Conservation (phyloP, 148 eudicot genomes). For the Vaccinium myrtillus region DNA sequence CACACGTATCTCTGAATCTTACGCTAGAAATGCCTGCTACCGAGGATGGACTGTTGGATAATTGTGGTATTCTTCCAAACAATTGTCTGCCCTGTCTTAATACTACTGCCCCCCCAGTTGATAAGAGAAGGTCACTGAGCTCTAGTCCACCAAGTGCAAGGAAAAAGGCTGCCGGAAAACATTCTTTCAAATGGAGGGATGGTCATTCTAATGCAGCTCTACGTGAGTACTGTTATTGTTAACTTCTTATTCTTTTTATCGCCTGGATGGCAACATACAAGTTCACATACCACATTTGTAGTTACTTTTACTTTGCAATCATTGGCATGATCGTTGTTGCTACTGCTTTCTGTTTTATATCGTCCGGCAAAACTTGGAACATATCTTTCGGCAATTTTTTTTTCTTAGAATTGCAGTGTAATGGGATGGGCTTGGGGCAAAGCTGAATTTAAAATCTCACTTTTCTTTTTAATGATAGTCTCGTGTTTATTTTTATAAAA, state of each 20-base stretch:
- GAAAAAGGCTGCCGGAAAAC: slow-evolving; percentile 61
- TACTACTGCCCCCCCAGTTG: slow-evolving; percentile 57
- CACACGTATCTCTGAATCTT: slow-evolving; percentile 34
- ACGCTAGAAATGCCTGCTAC: slow-evolving; percentile 33
- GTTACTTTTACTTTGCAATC: slow-evolving; percentile 2
- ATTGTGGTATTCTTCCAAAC: slow-evolving; percentile 67
- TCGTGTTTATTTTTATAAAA: neutral
- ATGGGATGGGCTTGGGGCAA: neutral
- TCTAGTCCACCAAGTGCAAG: slow-evolving; percentile 66
- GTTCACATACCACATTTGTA: neutral
- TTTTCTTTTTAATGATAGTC: neutral
- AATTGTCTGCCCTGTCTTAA: slow-evolving; percentile 87
- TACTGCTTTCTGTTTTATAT: neutral
- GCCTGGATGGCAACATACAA: slow-evolving; percentile 3
- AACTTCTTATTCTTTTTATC: neutral
- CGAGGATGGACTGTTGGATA: slow-evolving; percentile 47
- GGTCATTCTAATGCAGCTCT: slow-evolving; percentile 55
- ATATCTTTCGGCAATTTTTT: neutral
- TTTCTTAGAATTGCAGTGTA: neutral
- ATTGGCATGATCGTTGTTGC: neutral
- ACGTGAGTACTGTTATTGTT: slow-evolving; percentile 36
- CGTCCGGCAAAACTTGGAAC: neutral
- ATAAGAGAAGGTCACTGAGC: slow-evolving; percentile 66
- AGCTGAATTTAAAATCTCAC: neutral
- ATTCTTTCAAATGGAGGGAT: slow-evolving; percentile 87